phyloP scores from a whole-genome alignment of 169 alveolate species.

The Plasmodium vivax region DNA sequence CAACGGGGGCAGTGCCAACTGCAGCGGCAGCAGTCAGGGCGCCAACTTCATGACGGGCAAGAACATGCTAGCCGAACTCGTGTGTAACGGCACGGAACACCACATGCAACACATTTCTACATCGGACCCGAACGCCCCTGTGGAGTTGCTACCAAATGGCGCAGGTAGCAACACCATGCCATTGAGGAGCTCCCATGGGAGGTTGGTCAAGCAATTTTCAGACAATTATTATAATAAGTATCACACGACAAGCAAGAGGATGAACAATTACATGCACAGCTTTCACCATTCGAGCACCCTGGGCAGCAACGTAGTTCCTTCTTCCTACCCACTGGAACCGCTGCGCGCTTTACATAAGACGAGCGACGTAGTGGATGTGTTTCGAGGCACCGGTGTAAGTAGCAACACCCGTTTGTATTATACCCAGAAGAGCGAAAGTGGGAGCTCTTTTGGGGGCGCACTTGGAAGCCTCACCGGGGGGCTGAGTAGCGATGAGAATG shows the following conservation, averaged over 20 bases:
- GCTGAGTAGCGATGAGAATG: background rate
- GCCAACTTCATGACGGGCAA: conserved; percentile 9
- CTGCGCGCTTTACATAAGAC: background rate
- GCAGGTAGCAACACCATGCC: conserved; percentile 22
- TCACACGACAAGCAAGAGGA: background rate
- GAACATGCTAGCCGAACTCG: background rate
- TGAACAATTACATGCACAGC: background rate
- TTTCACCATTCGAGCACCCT: background rate
- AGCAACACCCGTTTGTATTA: conserved; percentile 1
- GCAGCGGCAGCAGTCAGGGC: conserved; percentile 13
- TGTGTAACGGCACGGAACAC: conserved; percentile 2
- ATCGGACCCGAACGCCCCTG: conserved; percentile 1
- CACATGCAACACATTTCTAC: background rate
- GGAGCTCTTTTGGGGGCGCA: background rate
- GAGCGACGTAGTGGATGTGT: background rate
- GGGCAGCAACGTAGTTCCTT: background rate
- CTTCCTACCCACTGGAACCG: background rate
- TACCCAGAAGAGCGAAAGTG: background rate
- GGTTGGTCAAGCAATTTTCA: conserved; percentile 5
- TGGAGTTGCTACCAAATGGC: background rate
- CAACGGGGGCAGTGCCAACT: background rate
- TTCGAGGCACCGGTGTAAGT: background rate
- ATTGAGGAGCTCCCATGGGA: conserved; percentile 16
- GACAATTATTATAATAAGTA: background rate
- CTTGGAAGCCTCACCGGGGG: background rate